Conservation (phyloP, 768 basidiomycete genomes). For the Suillus occidentalis region DNA sequence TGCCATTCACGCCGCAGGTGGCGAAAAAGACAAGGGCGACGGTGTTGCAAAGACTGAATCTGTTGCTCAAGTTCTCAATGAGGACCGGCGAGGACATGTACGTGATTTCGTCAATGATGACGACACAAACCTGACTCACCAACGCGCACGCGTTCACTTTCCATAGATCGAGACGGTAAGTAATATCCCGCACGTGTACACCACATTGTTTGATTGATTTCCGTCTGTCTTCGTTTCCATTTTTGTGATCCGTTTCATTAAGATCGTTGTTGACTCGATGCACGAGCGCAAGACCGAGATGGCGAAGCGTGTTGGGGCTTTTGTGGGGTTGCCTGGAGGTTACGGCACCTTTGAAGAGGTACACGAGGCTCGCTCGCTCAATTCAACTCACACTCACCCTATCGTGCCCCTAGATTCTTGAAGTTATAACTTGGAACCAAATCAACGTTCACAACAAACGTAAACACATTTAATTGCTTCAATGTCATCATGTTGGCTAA, state of each 20-base stretch:
- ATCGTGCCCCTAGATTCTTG: conserved; percentile 57
- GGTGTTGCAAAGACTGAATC: conserved; percentile 19
- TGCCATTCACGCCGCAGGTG: conserved; percentile 69
- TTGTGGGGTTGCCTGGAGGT: conserved; percentile 89
- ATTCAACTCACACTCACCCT: neutral
- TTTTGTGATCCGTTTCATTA: conserved; percentile 23
- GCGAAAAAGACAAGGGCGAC: conserved; percentile 53
- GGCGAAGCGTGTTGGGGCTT: conserved; percentile 78
- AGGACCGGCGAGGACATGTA: conserved; percentile 37
- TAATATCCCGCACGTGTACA: conserved; percentile 10
- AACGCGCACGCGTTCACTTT: neutral
- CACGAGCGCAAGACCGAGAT: conserved; percentile 90
- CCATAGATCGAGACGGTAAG: conserved; percentile 34
- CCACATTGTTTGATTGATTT: conserved; percentile 5
- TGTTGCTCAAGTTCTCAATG: conserved; percentile 27
- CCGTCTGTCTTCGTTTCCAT: neutral
- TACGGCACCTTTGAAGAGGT: conserved; percentile 96
- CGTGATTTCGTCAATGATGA: conserved; percentile 14
- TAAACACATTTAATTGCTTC: conserved; percentile 27
- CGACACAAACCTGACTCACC: conserved; percentile 16
- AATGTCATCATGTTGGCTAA: neutral
- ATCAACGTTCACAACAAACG: conserved; percentile 85
- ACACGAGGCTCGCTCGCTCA: neutral
- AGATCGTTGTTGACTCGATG: conserved; percentile 77
- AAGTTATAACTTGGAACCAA: conserved; percentile 95